These are phyloP conservation scores for Wickerhamiella azyma DNA, from an alignment of 805 yeast genomes.

Conservation along the genomic window DNA sequence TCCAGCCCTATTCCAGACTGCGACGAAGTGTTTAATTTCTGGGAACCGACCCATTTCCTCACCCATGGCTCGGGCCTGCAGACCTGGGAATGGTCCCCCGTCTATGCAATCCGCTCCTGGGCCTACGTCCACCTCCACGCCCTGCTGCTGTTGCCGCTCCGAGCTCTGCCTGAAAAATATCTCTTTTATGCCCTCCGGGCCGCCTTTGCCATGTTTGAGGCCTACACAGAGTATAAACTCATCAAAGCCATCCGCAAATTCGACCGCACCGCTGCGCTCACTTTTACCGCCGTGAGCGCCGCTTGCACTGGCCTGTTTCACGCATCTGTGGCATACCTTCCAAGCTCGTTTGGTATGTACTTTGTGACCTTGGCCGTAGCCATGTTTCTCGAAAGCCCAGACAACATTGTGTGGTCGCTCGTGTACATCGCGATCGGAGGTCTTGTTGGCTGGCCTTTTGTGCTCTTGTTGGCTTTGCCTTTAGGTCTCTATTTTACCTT, in stretches of 20 bases:
- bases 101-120: slow-evolving; percentile 77
- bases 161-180: slow-evolving; percentile 10
- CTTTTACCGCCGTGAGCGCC: slow-evolving; percentile 45
- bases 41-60: slow-evolving; percentile 81
- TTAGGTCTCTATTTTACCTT: slow-evolving; percentile 30
- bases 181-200: slow-evolving; percentile 43
- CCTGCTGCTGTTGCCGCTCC: slow-evolving; percentile 15
- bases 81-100: slow-evolving; percentile 95
- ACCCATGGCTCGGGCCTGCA: slow-evolving; percentile 77
- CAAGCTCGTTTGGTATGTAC: slow-evolving; percentile 63
- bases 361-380: slow-evolving; percentile 25
- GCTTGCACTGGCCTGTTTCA: slow-evolving; percentile 76
- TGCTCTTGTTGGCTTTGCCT: slow-evolving; percentile 50
- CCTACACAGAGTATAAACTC: slow-evolving; percentile 41
- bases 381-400: slow-evolving; percentile 9
- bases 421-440: slow-evolving; percentile 51
- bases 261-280: slow-evolving; percentile 35
- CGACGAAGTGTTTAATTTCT: slow-evolving; percentile 83
- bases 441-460: slow-evolving; percentile 84
- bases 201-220: slow-evolving; percentile 29
- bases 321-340: slow-evolving; percentile 74
- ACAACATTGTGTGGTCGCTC: slow-evolving; percentile 15
- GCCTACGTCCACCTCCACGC: slow-evolving; percentile 45
- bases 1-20: slow-evolving; percentile 74
- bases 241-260: slow-evolving; percentile 30